Conservation (phyloP, 352 stramenopile genomes). For the Phytopythium chamaehyphon region DNA sequence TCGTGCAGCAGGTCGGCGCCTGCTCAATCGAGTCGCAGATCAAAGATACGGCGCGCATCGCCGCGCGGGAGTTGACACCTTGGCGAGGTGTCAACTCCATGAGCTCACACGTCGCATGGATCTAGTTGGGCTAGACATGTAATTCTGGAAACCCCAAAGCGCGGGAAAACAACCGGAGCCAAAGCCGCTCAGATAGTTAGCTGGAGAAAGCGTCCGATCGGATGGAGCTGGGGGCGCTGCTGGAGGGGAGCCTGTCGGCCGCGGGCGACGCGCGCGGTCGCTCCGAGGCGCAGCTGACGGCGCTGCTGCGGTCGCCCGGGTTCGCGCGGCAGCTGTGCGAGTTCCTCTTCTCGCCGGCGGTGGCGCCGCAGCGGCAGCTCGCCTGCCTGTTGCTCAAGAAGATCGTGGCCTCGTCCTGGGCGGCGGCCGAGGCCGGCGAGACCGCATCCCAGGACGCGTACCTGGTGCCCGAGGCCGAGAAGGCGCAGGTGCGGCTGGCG, state of each 20-base stretch:
- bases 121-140: no score
- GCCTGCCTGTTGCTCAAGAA: slow-evolving; percentile 76
- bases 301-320: slow-evolving; percentile 47
- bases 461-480: slow-evolving; percentile 60
- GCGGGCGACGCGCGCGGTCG: slow-evolving; percentile 41
- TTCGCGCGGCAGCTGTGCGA: slow-evolving; percentile 71
- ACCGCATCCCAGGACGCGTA: slow-evolving; percentile 23
- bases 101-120: no score
- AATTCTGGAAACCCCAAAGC: no score
- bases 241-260: slow-evolving; percentile 51
- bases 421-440: slow-evolving; percentile 17
- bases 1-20: no score
- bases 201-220: no score
- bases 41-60: no score
- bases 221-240: slow-evolving; percentile 46
- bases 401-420: slow-evolving; percentile 64
- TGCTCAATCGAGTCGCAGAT: no score
- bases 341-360: slow-evolving; percentile 48
- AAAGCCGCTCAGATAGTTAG: not conserved
- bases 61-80: no score
- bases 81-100: no score
- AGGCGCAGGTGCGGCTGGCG: slow-evolving; percentile 51
- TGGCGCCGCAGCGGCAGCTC: slow-evolving; percentile 50
- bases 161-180: no score
- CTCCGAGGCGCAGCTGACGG: slow-evolving; percentile 62